phyloP scores from a whole-genome alignment of 2,329 filamentous ascomycete species.

The Microcyclosporella mali region DNA sequence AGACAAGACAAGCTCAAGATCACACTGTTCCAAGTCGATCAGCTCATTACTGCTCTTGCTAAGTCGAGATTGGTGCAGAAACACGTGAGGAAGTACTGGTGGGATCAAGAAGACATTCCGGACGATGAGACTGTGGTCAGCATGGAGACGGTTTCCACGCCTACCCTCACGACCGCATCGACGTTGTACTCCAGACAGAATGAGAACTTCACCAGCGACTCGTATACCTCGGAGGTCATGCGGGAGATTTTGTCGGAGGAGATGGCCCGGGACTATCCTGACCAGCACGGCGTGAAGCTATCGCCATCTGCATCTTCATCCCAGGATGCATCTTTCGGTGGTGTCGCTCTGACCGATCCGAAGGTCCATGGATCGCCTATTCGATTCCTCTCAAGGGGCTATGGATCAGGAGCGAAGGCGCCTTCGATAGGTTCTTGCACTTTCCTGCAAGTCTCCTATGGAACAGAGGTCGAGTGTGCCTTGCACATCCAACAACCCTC shows the following conservation, averaged over 20 bases:
- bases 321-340: constrained; percentile 9
- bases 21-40: constrained; percentile 20
- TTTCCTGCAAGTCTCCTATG: constrained; percentile 26
- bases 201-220: constrained; percentile 11
- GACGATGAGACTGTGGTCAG: constrained; percentile 17
- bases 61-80: constrained; percentile 19
- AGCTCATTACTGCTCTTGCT: constrained; percentile 20
- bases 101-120: constrained; percentile 18
- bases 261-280: not conserved
- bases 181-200: constrained; percentile 15
- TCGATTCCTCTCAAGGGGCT: constrained; percentile 20
- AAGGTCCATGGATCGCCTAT: constrained; percentile 26
- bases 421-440: constrained; percentile 23
- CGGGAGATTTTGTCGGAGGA: constrained; percentile 5
- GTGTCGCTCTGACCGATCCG: constrained; percentile 24
- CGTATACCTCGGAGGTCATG: constrained; percentile 2
- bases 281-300: constrained; percentile 11
- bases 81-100: constrained; percentile 23
- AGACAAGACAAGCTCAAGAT: constrained; percentile 12
- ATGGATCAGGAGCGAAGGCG: constrained; percentile 15
- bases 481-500: constrained; percentile 22
- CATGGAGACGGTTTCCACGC: constrained; percentile 14
- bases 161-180: constrained; percentile 16
- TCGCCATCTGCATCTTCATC: not conserved
- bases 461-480: constrained; percentile 21